Conservation (phyloP, 331 rosid species). For the Arachis monticola region DNA sequence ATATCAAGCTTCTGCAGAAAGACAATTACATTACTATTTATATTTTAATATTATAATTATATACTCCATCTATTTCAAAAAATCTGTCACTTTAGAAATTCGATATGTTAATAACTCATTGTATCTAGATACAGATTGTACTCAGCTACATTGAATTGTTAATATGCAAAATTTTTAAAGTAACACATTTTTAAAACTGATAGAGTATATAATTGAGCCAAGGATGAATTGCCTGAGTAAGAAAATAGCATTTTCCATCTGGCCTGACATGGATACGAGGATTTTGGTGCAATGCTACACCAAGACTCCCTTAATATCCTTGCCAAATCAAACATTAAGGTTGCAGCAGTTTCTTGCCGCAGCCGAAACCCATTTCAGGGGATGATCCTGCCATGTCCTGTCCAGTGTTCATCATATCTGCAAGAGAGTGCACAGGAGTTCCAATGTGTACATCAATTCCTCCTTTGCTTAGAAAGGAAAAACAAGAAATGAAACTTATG, state of each 20-base stretch:
- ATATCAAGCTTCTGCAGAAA: neutral
- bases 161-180: too few species aligned
- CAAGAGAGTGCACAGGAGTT: constrained; percentile 47
- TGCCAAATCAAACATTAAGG: constrained; percentile 53
- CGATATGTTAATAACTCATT: too few species aligned
- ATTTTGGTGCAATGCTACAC: constrained; percentile 21
- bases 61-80: too few species aligned
- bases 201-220: constrained; percentile 55
- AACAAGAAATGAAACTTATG: neutral
- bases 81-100: too few species aligned
- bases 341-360: constrained; percentile 62
- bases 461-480: constrained; percentile 46
- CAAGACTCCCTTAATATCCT: constrained; percentile 42
- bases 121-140: too few species aligned
- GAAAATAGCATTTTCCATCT: constrained; percentile 43
- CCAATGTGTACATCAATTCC: constrained; percentile 47
- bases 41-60: neutral
- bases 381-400: constrained; percentile 50
- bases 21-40: constrained; percentile 26
- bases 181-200: too few species aligned
- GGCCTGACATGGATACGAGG: constrained; percentile 46
- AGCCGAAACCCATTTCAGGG: constrained; percentile 61
- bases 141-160: too few species aligned
- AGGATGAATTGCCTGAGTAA: constrained; percentile 63
- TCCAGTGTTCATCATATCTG: constrained; percentile 48